These are phyloP conservation scores for Saccharum officinarum DNA, from an alignment of 176 grass and related monocot genomes.

Conservation along the genomic window DNA sequence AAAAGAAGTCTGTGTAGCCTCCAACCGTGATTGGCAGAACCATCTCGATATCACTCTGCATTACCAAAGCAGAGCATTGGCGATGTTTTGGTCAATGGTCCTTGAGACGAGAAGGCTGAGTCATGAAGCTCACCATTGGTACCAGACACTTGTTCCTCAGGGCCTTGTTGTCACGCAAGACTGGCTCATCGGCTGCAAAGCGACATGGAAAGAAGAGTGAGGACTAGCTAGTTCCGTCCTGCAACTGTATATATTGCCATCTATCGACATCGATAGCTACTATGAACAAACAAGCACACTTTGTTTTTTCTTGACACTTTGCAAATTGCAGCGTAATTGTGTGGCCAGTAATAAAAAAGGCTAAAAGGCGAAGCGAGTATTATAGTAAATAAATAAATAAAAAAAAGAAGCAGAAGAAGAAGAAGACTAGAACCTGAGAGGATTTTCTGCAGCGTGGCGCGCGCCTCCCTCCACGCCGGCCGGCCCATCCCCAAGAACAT, in stretches of 20 bases:
- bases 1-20: slow-evolving; percentile 97
- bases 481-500: slow-evolving; percentile 86
- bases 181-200: slow-evolving; percentile 72
- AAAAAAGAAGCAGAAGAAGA: neutral
- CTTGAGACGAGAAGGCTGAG: neutral
- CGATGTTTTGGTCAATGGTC: neutral
- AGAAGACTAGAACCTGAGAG: slow-evolving; percentile 82
- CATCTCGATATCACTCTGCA: slow-evolving; percentile 82
- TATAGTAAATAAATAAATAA: too few species aligned
- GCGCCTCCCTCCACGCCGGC: slow-evolving; percentile 88
- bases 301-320: neutral
- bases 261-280: neutral
- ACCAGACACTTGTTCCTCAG: slow-evolving; percentile 80
- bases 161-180: slow-evolving; percentile 72
- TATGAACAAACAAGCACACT: neutral
- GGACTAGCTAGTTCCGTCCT: neutral
- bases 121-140: slow-evolving; percentile 58
- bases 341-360: neutral
- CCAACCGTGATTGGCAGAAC: slow-evolving; percentile 78
- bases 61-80: slow-evolving; percentile 4
- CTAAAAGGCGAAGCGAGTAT: too few species aligned
- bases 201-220: neutral
- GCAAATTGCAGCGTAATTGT: neutral
- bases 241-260: neutral
- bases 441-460: slow-evolving; percentile 83